Conservation (phyloP, 1,284 basidiomycete species). For the Cyathus olla region DNA sequence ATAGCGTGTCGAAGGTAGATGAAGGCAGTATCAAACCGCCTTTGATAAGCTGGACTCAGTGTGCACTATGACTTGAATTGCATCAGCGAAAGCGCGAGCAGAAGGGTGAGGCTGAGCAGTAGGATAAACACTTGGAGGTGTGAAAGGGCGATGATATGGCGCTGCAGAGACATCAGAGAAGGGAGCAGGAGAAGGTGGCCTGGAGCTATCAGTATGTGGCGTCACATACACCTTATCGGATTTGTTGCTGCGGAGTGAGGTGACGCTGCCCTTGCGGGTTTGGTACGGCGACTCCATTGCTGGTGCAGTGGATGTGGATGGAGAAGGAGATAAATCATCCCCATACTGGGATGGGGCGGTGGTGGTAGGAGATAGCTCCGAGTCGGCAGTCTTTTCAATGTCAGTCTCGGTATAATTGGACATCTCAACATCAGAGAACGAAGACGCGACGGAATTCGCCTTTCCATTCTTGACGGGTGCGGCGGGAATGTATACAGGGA, state of each 20-base stretch:
- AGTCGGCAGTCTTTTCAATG: too few species aligned
- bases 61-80: constrained; percentile 24
- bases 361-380: too few species aligned
- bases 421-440: too few species aligned
- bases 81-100: constrained; percentile 1
- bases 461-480: too few species aligned
- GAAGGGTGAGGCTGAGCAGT: constrained; percentile 4
- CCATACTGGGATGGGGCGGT: too few species aligned
- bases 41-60: constrained; percentile 16
- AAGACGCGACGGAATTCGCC: too few species aligned
- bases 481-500: too few species aligned
- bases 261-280: background rate
- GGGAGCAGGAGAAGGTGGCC: constrained; percentile 8
- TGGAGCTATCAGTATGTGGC: background rate
- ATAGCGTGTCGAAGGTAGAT: background rate
- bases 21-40: background rate
- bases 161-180: constrained; percentile 5
- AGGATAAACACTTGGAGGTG: constrained; percentile 11
- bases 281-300: too few species aligned
- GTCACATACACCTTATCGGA: background rate
- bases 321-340: too few species aligned
- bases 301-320: too few species aligned
- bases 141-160: constrained; percentile 10
- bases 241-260: too few species aligned
- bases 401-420: too few species aligned